Evolutionary conservation across 768 basidiomycete species (phyloP).

Genomic region (Pleurotus giganteus): DNA sequence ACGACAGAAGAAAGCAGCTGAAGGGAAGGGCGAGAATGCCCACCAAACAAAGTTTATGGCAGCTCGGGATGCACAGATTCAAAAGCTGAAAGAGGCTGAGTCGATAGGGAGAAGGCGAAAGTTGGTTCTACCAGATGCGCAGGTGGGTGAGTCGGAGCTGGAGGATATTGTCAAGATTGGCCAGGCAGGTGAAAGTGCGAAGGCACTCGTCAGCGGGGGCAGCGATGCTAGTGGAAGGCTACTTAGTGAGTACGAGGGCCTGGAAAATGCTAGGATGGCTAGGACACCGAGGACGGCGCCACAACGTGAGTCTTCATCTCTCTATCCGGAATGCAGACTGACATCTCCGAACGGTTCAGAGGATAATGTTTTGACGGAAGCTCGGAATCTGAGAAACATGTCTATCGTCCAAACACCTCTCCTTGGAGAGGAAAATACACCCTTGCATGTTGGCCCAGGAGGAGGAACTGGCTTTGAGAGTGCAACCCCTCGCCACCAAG

Average conservation of each 20-base stretch:
- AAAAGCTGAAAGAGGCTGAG: constrained; percentile 96
- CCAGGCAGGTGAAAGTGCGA: constrained; percentile 84
- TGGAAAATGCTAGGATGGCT: constrained; percentile 88
- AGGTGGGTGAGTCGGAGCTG: constrained; percentile 91
- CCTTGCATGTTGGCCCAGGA: constrained; percentile 69
- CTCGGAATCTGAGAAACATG: constrained; percentile 94
- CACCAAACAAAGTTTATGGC: constrained; percentile 94
- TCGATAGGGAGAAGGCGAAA: constrained; percentile 87
- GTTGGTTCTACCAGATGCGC: constrained; percentile 81
- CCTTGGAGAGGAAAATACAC: constrained; percentile 97
- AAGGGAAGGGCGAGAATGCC: constrained; percentile 58
- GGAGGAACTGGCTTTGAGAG: constrained; percentile 92
- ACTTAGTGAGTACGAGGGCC: constrained; percentile 88
- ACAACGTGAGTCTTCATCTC: constrained; percentile 64
- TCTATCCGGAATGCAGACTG: not conserved
- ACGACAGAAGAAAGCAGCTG: constrained; percentile 65
- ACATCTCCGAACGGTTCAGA: constrained; percentile 44
- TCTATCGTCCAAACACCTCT: constrained; percentile 89
- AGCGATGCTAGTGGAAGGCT: constrained; percentile 84
- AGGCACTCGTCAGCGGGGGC: constrained; percentile 78
- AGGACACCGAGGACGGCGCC: constrained; percentile 93
- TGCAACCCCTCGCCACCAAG: constrained; percentile 90
- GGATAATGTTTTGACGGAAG: constrained; percentile 93
- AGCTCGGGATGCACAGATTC: constrained; percentile 97
- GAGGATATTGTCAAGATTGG: constrained; percentile 99